Evolutionary conservation across 2,329 filamentous ascomycete species (phyloP).

Genomic region (Fusarium abutilonis): DNA sequence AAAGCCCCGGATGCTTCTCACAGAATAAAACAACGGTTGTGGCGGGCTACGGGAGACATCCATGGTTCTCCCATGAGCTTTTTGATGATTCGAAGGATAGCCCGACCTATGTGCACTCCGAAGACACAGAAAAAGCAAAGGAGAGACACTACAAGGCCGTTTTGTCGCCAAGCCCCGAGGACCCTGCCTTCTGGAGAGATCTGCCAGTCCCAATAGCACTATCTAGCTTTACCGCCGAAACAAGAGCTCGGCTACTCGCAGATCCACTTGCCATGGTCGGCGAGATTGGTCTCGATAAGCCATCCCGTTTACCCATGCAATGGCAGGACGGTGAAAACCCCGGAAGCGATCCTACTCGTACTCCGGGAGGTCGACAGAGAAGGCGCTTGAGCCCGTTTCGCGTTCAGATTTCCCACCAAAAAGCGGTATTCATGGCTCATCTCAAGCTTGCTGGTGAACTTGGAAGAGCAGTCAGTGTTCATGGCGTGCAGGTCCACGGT

Average conservation of each 20-base stretch:
- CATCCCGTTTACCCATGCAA: constrained; percentile 73
- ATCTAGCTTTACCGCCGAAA: constrained; percentile 64
- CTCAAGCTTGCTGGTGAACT: constrained; percentile 73
- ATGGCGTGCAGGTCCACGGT: constrained; percentile 78
- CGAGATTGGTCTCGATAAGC: constrained; percentile 78
- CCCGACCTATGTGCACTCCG: constrained; percentile 3
- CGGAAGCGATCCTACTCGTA: constrained; percentile 53
- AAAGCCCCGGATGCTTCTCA: not conserved
- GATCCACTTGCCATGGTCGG: constrained; percentile 73
- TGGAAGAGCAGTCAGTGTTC: constrained; percentile 69
- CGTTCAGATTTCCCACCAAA: constrained; percentile 73
- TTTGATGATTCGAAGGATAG: constrained; percentile 23
- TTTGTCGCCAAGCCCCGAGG: constrained; percentile 23
- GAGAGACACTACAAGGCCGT: constrained; percentile 33
- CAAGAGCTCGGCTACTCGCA: constrained; percentile 61
- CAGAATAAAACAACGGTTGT: constrained; percentile 15
- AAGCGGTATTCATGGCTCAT: constrained; percentile 69
- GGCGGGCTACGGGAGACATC: constrained; percentile 40
- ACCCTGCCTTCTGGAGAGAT: constrained; percentile 41
- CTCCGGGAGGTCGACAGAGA: constrained; percentile 73
- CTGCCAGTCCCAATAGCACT: constrained; percentile 69
- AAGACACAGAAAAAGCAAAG: constrained; percentile 22
- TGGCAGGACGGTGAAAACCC: constrained; percentile 54
- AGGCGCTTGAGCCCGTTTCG: constrained; percentile 71
- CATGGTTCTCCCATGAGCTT: constrained; percentile 42